Conservation (phyloP, 2,329 filamentous ascomycete genomes). For the Cladosporium sp. region DNA sequence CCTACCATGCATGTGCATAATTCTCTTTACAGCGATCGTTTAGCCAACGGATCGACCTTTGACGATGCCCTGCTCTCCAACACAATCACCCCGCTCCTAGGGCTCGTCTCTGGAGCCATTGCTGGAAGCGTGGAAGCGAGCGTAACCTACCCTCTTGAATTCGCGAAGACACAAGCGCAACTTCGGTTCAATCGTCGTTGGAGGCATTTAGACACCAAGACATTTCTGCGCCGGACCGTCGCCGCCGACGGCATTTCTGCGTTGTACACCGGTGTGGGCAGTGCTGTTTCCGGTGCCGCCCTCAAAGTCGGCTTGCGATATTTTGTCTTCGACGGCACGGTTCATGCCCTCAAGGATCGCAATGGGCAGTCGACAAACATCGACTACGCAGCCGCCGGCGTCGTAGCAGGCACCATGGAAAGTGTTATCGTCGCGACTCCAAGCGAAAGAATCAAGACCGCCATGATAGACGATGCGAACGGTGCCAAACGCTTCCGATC, state of each 20-base stretch:
- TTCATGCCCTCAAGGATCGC: constrained; percentile 22
- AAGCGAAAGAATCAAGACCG: constrained; percentile 26
- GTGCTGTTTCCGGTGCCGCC: constrained; percentile 27
- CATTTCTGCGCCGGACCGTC: constrained; percentile 20
- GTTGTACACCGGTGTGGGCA: constrained; percentile 29
- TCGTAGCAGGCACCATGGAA: constrained; percentile 25
- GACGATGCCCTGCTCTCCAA: neutral
- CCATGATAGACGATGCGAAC: constrained; percentile 27
- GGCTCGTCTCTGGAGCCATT: constrained; percentile 47
- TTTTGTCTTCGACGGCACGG: constrained; percentile 27
- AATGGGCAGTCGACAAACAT: constrained; percentile 22
- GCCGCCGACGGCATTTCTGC: constrained; percentile 18
- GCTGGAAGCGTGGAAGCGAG: constrained; percentile 53
- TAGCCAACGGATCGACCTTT: neutral
- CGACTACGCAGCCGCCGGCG: constrained; percentile 24
- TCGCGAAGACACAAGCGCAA: constrained; percentile 32
- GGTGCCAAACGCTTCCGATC: constrained; percentile 11
- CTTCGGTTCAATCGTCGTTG: constrained; percentile 18
- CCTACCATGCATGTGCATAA: constrained; percentile 10
- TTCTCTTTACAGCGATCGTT: constrained; percentile 7
- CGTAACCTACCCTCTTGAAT: constrained; percentile 40
- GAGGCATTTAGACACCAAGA: constrained; percentile 20
- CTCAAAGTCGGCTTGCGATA: constrained; percentile 32
- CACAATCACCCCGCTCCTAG: constrained; percentile 31
- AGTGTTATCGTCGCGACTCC: constrained; percentile 29